phyloP scores from a whole-genome alignment of 2,329 filamentous ascomycete species.

The Leptosphaerulina australis region DNA sequence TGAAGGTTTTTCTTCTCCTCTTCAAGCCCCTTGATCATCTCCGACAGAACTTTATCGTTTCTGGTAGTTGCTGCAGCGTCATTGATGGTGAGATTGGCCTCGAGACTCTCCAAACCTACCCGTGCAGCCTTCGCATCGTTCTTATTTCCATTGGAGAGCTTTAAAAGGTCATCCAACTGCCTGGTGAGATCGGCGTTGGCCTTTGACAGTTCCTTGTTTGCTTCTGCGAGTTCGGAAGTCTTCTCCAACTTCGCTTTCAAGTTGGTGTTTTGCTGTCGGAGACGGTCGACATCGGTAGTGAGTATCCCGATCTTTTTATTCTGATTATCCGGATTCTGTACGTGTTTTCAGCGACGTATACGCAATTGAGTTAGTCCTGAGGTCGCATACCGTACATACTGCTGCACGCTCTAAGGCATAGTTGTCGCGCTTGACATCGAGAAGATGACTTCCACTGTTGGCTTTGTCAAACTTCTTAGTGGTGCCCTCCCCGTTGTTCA shows the following conservation, averaged over 20 bases:
- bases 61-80: not conserved
- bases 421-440: conserved; percentile 30
- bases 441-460: conserved; percentile 23
- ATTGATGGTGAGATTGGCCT: conserved; percentile 4
- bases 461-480: conserved; percentile 25
- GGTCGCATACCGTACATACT: conserved; percentile 25
- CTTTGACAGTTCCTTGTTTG: conserved; percentile 14
- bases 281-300: conserved; percentile 12
- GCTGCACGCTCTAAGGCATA: conserved; percentile 31
- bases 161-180: not conserved
- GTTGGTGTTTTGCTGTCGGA: conserved; percentile 25
- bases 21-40: conserved; percentile 20
- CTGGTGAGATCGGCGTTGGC: conserved; percentile 14
- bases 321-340: conserved; percentile 25
- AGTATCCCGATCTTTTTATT: conserved; percentile 27
- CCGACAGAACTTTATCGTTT: conserved; percentile 1
- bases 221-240: conserved; percentile 21
- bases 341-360: not conserved
- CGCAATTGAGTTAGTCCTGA: not conserved
- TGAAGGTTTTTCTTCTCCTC: conserved; percentile 21
- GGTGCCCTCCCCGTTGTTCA: conserved; percentile 21
- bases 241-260: conserved; percentile 22
- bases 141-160: conserved; percentile 5
- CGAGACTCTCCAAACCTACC: conserved; percentile 4
- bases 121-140: conserved; percentile 1